phyloP scores from a whole-genome alignment of 2,329 filamentous ascomycete species.

The Colletotrichum filicis region DNA sequence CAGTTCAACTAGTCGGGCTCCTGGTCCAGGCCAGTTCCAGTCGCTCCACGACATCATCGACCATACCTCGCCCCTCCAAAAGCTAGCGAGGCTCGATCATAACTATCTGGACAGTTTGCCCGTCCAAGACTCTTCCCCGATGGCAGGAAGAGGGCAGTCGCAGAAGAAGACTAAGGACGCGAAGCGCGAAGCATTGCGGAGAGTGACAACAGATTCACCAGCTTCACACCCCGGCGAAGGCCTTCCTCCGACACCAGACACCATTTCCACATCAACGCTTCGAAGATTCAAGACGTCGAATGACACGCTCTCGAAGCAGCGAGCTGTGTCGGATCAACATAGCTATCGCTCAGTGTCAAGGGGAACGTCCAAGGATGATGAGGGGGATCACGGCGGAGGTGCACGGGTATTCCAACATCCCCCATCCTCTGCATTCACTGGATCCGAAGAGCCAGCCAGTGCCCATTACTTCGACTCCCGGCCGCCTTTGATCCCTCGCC shows the following conservation, averaged over 20 bases:
- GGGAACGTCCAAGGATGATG: constrained; percentile 36
- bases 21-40: constrained; percentile 50
- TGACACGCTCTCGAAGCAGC: constrained; percentile 55
- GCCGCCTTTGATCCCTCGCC: constrained; percentile 49
- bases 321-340: constrained; percentile 42
- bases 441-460: constrained; percentile 38
- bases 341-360: constrained; percentile 46
- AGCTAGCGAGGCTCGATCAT: constrained; percentile 56
- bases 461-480: constrained; percentile 43
- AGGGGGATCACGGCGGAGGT: constrained; percentile 33
- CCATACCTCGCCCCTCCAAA: constrained; percentile 60
- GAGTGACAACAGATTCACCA: constrained; percentile 60
- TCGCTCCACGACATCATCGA: constrained; percentile 60
- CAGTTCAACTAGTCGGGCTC: constrained; percentile 44
- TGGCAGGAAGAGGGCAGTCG: constrained; percentile 35
- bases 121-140: constrained; percentile 40
- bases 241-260: constrained; percentile 69
- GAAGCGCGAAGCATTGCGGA: constrained; percentile 59
- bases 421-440: constrained; percentile 46
- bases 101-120: constrained; percentile 42
- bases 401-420: constrained; percentile 40
- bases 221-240: constrained; percentile 52
- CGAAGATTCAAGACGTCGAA: constrained; percentile 61
- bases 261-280: constrained; percentile 67
- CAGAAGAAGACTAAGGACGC: constrained; percentile 53